A percentile compares a stretch with the other conserved stretches of the same genome.
These are phyloP conservation scores for Leishmania martiniquensis DNA, from an alignment of 208 protist species.

Conservation along the genomic window DNA sequence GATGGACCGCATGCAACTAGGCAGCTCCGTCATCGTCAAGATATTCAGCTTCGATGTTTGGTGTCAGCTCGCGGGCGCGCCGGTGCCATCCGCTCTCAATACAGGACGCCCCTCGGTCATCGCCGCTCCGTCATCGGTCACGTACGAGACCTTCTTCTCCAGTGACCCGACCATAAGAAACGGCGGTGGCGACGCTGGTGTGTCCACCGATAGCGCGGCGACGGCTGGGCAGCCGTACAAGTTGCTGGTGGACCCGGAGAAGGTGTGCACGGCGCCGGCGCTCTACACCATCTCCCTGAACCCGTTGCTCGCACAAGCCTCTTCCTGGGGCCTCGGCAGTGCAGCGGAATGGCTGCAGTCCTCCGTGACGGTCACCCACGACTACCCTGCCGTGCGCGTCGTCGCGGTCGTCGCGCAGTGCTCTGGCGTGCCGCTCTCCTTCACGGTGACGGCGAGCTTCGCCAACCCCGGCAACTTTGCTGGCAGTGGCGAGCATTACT, in stretches of 20 bases:
- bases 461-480: conserved; percentile 20
- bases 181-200: not conserved
- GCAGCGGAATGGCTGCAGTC: conserved; percentile 18
- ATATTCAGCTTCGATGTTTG: conserved; percentile 54
- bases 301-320: conserved; percentile 21
- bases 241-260: conserved; percentile 27
- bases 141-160: not conserved
- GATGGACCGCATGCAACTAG: conserved; percentile 28
- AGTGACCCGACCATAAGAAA: not conserved
- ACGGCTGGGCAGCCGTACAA: conserved; percentile 1
- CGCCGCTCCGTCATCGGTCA: not conserved
- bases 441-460: conserved; percentile 38
- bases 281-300: conserved; percentile 46
- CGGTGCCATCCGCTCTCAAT: not conserved
- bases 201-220: not conserved
- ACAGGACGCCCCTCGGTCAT: not conserved
- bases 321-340: conserved; percentile 26
- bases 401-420: conserved; percentile 70
- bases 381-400: conserved; percentile 25
- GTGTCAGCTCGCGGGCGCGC: conserved; percentile 31
- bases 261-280: conserved; percentile 41
- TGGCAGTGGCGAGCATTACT: conserved; percentile 41
- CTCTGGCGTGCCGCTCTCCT: conserved; percentile 44
- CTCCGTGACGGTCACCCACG: conserved; percentile 24
- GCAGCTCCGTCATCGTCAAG: conserved; percentile 41